Evolutionary conservation across 805 yeast species (phyloP).

Genomic region (Kurtzmaniella fragi): DNA sequence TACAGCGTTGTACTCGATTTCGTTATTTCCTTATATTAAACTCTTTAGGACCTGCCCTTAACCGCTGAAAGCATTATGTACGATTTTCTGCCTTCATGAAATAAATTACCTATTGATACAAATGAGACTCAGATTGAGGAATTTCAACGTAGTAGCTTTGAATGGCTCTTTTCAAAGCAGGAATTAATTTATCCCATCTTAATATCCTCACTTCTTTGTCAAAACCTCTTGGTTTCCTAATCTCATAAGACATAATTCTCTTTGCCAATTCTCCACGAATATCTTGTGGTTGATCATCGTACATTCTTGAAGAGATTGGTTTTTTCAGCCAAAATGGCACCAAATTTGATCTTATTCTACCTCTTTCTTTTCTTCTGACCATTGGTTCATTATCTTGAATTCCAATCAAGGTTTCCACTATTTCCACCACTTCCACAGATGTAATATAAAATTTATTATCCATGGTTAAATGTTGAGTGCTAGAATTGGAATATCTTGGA

Average conservation of each 20-base stretch:
- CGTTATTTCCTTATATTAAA: too few relatives aligned
- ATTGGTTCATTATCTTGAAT: constrained; percentile 40
- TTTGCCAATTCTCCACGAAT: constrained; percentile 53
- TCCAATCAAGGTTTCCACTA: constrained; percentile 58
- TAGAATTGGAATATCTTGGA: neutral
- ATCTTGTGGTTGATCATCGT: constrained; percentile 20
- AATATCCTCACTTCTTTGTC: constrained; percentile 63
- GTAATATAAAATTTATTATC: constrained; percentile 47
- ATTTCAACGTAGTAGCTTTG: constrained; percentile 62
- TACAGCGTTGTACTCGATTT: too few relatives aligned
- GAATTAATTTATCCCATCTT: constrained; percentile 54
- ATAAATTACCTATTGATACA: constrained; percentile 1
- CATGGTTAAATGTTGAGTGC: too few relatives aligned
- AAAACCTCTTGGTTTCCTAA: constrained; percentile 62
- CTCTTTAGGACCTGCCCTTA: too few relatives aligned
- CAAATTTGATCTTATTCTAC: constrained; percentile 61
- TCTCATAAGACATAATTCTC: constrained; percentile 59
- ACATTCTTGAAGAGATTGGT: constrained; percentile 46
- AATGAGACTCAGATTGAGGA: constrained; percentile 25
- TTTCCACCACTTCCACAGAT: constrained; percentile 61
- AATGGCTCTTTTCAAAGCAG: constrained; percentile 59
- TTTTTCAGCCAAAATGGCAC: constrained; percentile 64
- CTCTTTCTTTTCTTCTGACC: constrained; percentile 57
- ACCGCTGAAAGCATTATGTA: too few relatives aligned
- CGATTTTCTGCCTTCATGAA: too few relatives aligned